These are phyloP conservation scores for Exidia glandulosa DNA, from an alignment of 768 basidiomycete species.

Conservation along the genomic window DNA sequence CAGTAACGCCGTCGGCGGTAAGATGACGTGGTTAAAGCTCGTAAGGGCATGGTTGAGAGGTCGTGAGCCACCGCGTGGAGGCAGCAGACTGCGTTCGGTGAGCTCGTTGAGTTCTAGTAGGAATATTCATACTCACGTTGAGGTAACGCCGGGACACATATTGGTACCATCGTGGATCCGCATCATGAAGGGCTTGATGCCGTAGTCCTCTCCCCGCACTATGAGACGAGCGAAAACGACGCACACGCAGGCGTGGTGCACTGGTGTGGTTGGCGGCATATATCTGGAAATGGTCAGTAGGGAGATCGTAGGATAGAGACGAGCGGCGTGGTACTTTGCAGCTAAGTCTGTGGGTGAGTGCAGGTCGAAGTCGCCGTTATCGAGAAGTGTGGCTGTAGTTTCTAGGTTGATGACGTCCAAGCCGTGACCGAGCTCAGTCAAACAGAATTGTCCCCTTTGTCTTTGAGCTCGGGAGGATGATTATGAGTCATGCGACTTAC, in stretches of 20 bases:
- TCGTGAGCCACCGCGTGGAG: conserved; percentile 17
- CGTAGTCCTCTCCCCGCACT: conserved; percentile 39
- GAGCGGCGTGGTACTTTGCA: conserved; percentile 33
- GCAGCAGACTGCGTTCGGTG: conserved; percentile 12
- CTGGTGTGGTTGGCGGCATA: conserved; percentile 47
- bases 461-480: not conserved
- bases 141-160: conserved; percentile 42
- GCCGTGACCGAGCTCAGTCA: conserved; percentile 48
- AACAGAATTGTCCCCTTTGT: conserved; percentile 37
- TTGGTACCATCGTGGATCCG: conserved; percentile 41
- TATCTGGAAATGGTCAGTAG: conserved; percentile 27
- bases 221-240: conserved; percentile 48
- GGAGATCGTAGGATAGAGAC: not conserved
- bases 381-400: conserved; percentile 43
- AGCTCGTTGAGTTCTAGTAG: conserved; percentile 5
- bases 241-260: conserved; percentile 39
- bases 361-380: conserved; percentile 37
- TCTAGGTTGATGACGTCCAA: conserved; percentile 50
- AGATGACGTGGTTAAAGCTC: conserved; percentile 39
- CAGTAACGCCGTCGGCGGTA: conserved; percentile 38
- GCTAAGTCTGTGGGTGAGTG: conserved; percentile 47
- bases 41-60: conserved; percentile 36
- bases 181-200: conserved; percentile 45
- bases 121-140: conserved; percentile 16
- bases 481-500: conserved; percentile 8